phyloP scores from a whole-genome alignment of 257 asterid genomes.

The Solanum chiquidenum region DNA sequence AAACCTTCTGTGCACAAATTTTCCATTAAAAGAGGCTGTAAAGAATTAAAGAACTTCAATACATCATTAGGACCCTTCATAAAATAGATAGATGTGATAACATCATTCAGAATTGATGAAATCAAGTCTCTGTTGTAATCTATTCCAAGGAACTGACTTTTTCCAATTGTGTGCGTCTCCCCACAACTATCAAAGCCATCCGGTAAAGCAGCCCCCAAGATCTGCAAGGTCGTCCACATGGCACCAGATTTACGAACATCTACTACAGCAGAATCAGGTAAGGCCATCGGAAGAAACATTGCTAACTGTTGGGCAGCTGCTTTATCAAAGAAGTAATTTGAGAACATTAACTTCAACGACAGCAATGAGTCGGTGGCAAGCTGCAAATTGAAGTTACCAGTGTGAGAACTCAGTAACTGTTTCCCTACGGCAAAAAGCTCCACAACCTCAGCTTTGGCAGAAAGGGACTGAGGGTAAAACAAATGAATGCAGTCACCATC shows the following conservation, averaged over 20 bases:
- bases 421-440: constrained; percentile 95
- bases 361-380: constrained; percentile 68
- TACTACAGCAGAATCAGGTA: constrained; percentile 49
- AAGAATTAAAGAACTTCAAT: constrained; percentile 50
- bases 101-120: constrained; percentile 51
- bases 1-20: constrained; percentile 59
- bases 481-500: constrained; percentile 92
- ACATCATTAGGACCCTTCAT: constrained; percentile 84
- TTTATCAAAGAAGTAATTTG: constrained; percentile 34
- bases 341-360: constrained; percentile 58
- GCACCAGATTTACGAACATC: constrained; percentile 44
- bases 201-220: constrained; percentile 70
- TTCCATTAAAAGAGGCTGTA: constrained; percentile 86
- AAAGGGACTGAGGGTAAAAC: constrained; percentile 89
- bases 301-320: constrained; percentile 68
- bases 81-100: constrained; percentile 70
- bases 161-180: constrained; percentile 44
- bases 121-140: constrained; percentile 50
- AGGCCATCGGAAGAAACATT: constrained; percentile 50
- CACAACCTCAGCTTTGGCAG: constrained; percentile 90
- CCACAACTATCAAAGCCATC: constrained; percentile 54
- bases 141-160: constrained; percentile 42
- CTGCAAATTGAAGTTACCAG: constrained; percentile 93
- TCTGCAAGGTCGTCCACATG: constrained; percentile 77
- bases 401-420: constrained; percentile 92